Conservation (phyloP, 192 early-diverging fungal genomes). For the Linnemannia hyalina region DNA sequence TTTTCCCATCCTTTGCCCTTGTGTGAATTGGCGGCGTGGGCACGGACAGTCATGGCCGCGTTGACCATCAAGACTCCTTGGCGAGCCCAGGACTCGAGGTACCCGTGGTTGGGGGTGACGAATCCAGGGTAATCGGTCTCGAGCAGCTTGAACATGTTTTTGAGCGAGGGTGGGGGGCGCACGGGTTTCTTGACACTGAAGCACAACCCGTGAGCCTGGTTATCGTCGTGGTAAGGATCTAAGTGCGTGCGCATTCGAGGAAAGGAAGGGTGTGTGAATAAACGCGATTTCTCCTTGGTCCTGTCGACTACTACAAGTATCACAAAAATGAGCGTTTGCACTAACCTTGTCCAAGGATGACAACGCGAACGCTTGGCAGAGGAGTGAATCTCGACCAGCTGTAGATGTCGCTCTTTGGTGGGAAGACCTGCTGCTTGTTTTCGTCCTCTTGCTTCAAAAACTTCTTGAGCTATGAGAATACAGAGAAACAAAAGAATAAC, state of each 20-base stretch:
- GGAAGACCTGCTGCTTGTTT: conserved; percentile 74
- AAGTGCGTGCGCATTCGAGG: neutral
- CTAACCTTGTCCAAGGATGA: conserved; percentile 94
- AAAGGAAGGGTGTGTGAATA: neutral
- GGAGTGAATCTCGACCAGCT: conserved; percentile 86
- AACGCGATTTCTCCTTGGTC: neutral
- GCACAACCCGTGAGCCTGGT: conserved; percentile 92
- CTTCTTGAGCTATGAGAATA: conserved; percentile 71
- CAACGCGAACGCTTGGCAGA: conserved; percentile 78
- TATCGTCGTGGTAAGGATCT: conserved; percentile 79
- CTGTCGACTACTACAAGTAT: conserved; percentile 13
- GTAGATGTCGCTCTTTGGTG: conserved; percentile 81
- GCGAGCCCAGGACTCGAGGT: conserved; percentile 83
- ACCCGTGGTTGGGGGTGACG: conserved; percentile 79
- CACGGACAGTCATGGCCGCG: conserved; percentile 87
- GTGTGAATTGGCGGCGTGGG: conserved; percentile 85
- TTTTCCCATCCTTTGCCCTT: conserved; percentile 85
- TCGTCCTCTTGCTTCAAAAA: conserved; percentile 72
- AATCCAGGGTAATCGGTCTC: conserved; percentile 80
- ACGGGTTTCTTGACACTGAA: conserved; percentile 91
- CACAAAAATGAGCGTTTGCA: neutral
- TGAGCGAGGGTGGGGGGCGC: conserved; percentile 83
- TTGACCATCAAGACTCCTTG: conserved; percentile 94
- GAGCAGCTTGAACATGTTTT: conserved; percentile 92
- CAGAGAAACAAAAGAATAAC: neutral